phyloP scores from a whole-genome alignment of 225 moss, liverwort and hornwort species.

The Pleurozium schreberi region DNA sequence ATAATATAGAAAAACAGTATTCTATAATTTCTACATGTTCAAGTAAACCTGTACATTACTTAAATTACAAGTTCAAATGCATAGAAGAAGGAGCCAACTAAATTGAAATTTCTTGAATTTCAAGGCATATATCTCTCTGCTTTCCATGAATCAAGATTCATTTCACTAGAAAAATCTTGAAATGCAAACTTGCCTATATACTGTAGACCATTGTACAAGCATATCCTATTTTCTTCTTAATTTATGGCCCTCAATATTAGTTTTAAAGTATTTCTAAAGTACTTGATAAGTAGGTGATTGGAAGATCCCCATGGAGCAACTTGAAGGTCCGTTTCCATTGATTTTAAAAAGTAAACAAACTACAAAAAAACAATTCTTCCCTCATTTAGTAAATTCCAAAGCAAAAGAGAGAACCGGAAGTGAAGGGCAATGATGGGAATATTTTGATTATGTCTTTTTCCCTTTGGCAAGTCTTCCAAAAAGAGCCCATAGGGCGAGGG shows the following conservation, averaged over 20 bases:
- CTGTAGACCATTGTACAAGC: fast-evolving
- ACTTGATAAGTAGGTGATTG: fast-evolving
- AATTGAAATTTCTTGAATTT: too few species aligned
- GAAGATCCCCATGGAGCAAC: fast-evolving
- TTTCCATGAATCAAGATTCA: background rate
- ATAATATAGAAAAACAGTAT: too few species aligned
- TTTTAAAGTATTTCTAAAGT: fast-evolving
- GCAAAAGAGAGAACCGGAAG: fast-evolving
- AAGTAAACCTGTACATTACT: too few species aligned
- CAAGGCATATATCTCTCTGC: too few species aligned
- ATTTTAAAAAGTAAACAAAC: background rate
- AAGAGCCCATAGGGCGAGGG: fast-evolving
- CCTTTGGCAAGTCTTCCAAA: fast-evolving
- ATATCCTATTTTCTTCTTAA: fast-evolving
- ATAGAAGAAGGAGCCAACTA: too few species aligned
- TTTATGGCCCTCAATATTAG: too few species aligned
- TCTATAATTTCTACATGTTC: too few species aligned
- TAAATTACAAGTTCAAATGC: too few species aligned
- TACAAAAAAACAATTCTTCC: too few species aligned
- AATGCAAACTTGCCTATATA: background rate
- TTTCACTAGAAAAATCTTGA: too few species aligned
- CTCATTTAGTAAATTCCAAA: fast-evolving
- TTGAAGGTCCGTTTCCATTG: fast-evolving
- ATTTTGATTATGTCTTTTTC: background rate
- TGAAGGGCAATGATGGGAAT: background rate